Evolutionary conservation across 176 grass and related monocot genomes (phyloP), one percentile per base, ranked within the genome.

Genomic region (Leersia perrieri): DNA sequence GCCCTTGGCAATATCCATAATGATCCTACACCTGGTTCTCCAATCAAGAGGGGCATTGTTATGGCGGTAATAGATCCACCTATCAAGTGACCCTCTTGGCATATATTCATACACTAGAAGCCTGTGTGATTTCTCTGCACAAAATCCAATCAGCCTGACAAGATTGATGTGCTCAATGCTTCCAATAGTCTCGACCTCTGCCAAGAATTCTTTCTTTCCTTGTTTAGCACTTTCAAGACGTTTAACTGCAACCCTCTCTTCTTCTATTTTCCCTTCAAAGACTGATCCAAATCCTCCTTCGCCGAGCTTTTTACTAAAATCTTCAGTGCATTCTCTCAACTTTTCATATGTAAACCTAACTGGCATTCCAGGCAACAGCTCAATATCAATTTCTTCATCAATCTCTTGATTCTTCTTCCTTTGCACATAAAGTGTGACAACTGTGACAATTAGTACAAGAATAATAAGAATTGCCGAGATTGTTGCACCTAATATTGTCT

Each of bases 271-370:
- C 11, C 85, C 85, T 74, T 82, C 71, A 69, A 81, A 87, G n/a
- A 82, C 63, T 14, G 51, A 75, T 33, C 78, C 78, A 33, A 87
- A 87, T 29, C 78, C 85, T 60, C 85, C 78, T 76, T 70, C 85
- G 11, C 78, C 78, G 2, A 87, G 78, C 30, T 81, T 87, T 75
- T 66, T 81, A 40, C 70, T 75, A 30, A 87, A 87, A 45, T 69
- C 85, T 33, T 42, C 27, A 0, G 85, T 87, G 26, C 70, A 80
- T 30, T 18, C 45, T 70, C 49, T 81, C 62, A 87, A 27, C 23
- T 61, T 35, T 62, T 45, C 63, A 38, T 35, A 82, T 1, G 78
- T 47, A 68, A 76, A 82, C 49, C 85, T 82, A 20, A 13, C 8
- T 61, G 30, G 73, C 85, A 76, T 75, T 15, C 71, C 71, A 62